A percentile compares a stretch with the other conserved stretches of the same genome.
phyloP scores from a whole-genome alignment of 768 basidiomycete genomes.

The Daedaleopsis sinensis region DNA sequence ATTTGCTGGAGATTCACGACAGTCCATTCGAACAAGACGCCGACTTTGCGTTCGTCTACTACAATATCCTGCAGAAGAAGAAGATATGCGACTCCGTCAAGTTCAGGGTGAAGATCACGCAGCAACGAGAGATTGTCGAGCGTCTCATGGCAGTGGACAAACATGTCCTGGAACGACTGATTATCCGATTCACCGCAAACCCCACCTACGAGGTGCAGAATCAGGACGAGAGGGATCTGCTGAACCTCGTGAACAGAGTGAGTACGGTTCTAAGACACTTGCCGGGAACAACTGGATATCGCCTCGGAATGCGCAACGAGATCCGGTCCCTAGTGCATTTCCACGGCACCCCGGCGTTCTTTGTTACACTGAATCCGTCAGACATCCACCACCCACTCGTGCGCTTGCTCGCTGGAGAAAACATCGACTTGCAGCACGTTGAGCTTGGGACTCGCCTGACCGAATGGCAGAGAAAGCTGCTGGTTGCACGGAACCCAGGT shows the following conservation, averaged over 20 bases:
- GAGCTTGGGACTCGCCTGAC: not conserved
- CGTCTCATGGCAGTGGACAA: not conserved
- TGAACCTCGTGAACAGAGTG: not conserved
- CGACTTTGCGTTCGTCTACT: constrained; percentile 23
- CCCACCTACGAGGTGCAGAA: not conserved
- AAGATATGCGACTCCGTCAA: not conserved
- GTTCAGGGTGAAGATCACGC: constrained; percentile 1
- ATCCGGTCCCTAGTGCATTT: not conserved
- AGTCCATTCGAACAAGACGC: constrained; percentile 11
- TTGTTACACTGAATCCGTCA: constrained; percentile 1
- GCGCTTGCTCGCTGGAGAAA: not conserved
- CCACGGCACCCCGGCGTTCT: not conserved
- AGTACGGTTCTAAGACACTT: not conserved
- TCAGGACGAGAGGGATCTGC: not conserved
- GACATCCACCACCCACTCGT: constrained; percentile 3
- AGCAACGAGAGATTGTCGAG: not conserved
- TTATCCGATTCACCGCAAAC: not conserved
- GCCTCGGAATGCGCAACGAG: not conserved
- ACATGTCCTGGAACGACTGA: not conserved
- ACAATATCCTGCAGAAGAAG: constrained; percentile 22
- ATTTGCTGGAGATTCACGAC: not conserved
- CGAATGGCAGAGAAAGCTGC: not conserved
- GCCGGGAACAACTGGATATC: not conserved
- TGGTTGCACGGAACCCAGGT: not conserved
- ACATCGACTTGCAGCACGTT: not conserved